phyloP scores from a whole-genome alignment of 805 yeast genomes.

The Candida taoyuanica region DNA sequence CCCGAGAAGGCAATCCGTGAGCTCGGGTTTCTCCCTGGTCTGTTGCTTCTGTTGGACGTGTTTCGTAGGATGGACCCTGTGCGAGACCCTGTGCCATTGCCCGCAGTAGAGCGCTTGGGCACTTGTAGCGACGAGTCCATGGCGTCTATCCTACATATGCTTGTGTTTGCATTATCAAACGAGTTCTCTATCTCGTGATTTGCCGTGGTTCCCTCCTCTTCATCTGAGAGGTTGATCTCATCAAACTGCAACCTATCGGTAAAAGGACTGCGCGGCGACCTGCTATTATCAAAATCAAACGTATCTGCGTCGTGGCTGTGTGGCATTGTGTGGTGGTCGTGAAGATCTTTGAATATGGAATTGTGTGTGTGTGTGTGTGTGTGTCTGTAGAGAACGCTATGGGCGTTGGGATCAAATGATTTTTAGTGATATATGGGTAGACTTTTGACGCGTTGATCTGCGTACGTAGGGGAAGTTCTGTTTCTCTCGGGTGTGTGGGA shows the following conservation, averaged over 20 bases:
- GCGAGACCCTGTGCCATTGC: conserved; percentile 1
- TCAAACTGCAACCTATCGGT: conserved; percentile 24
- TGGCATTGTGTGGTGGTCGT: not conserved
- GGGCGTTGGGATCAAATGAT: too few species aligned
- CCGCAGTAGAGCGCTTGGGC: conserved; percentile 12
- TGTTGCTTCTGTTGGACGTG: conserved; percentile 7
- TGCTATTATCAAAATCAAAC: conserved; percentile 6
- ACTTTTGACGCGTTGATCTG: not conserved
- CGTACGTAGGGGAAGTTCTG: too few species aligned
- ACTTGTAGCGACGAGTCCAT: conserved; percentile 8
- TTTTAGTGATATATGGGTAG: too few species aligned
- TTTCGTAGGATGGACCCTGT: conserved; percentile 24
- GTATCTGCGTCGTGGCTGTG: not conserved
- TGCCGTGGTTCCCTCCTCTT: conserved; percentile 4
- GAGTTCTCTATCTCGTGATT: conserved; percentile 1
- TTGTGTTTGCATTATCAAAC: conserved; percentile 5
- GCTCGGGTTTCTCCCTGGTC: conserved; percentile 12
- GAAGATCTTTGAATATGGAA: not conserved
- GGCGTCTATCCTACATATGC: conserved; percentile 2
- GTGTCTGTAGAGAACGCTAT: too few species aligned
- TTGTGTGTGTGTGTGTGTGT: not conserved
- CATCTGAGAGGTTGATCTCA: conserved; percentile 23
- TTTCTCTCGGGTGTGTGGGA: too few species aligned
- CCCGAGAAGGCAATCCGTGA: conserved; percentile 25
- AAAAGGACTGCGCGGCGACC: conserved; percentile 25